A percentile compares a stretch with the other conserved stretches of the same genome.
Conservation (phyloP, 2,329 filamentous ascomycete genomes). For the Fusarium sp. region DNA sequence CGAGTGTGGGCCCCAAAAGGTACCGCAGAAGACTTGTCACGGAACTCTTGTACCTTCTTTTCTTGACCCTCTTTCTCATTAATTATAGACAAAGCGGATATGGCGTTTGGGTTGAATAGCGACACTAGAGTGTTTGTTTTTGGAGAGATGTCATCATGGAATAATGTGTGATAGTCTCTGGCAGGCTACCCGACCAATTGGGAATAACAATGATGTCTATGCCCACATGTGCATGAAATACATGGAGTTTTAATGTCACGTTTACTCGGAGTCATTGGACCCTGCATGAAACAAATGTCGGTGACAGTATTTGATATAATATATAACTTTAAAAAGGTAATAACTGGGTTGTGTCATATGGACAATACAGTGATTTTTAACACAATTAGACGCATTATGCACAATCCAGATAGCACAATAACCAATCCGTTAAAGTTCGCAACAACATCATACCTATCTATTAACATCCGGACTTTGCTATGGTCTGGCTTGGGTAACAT, state of each 20-base stretch:
- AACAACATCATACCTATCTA: neutral
- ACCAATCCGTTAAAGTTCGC: too few relatives aligned
- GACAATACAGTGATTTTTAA: too few relatives aligned
- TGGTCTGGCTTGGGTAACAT: neutral
- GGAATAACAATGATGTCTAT: neutral
- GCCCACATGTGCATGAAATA: neutral
- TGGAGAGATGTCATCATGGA: slow-evolving; percentile 33
- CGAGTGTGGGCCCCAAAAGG: neutral
- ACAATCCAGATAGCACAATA: too few relatives aligned
- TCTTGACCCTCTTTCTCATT: slow-evolving; percentile 8
- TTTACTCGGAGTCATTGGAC: neutral
- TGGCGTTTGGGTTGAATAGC: slow-evolving; percentile 34
- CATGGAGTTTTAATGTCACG: neutral
- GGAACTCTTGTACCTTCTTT: neutral
- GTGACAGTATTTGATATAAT: neutral
- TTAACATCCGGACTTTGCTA: neutral
- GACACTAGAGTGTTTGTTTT: slow-evolving; percentile 17
- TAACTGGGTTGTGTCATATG: too few relatives aligned
- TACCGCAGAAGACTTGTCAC: neutral
- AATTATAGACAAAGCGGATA: slow-evolving; percentile 17
- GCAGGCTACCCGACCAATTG: neutral
- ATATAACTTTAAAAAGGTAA: too few relatives aligned
- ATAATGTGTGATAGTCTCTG: slow-evolving; percentile 16
- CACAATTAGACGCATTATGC: too few relatives aligned
- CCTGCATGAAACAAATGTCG: neutral